A percentile compares a stretch with the other conserved stretches of the same genome.
phyloP scores from a whole-genome alignment of 2,329 filamentous ascomycete genomes.

The Rutstroemia sp. region DNA sequence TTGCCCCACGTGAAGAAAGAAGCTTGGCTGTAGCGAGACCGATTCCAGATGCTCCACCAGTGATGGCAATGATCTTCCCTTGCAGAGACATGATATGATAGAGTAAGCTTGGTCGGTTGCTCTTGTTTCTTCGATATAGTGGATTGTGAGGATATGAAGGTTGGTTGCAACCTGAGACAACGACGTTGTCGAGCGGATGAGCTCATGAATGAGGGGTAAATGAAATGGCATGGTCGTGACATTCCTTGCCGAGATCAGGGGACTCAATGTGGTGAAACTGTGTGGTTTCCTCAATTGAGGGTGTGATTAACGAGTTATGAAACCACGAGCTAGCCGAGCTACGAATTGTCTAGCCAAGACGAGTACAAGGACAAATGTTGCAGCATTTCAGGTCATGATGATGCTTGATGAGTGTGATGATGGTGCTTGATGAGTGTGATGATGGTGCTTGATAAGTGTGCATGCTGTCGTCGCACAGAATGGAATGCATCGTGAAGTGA shows the following conservation, averaged over 20 bases:
- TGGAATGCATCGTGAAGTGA: not conserved
- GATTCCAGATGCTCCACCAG: constrained; percentile 69
- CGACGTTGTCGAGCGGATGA: not conserved
- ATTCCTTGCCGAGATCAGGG: not conserved
- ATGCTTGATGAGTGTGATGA: not conserved
- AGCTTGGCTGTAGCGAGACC: constrained; percentile 64
- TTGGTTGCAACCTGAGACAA: not conserved
- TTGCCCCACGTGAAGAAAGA: constrained; percentile 20
- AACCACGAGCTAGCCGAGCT: not conserved
- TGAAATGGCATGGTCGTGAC: not conserved
- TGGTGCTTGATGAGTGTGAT: not conserved
- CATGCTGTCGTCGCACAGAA: not conserved
- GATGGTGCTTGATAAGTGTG: not conserved
- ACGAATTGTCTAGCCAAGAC: not conserved
- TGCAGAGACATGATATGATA: constrained; percentile 19
- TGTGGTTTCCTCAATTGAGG: not conserved
- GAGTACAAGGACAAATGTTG: not conserved
- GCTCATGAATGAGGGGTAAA: not conserved
- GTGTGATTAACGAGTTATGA: not conserved
- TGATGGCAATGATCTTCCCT: constrained; percentile 63
- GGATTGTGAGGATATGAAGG: not conserved
- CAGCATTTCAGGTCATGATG: not conserved
- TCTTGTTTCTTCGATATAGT: not conserved
- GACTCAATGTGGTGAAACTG: not conserved
- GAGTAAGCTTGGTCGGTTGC: not conserved